Conservation (phyloP, 139 green algal species). For the Coelastrella sp. region DNA sequence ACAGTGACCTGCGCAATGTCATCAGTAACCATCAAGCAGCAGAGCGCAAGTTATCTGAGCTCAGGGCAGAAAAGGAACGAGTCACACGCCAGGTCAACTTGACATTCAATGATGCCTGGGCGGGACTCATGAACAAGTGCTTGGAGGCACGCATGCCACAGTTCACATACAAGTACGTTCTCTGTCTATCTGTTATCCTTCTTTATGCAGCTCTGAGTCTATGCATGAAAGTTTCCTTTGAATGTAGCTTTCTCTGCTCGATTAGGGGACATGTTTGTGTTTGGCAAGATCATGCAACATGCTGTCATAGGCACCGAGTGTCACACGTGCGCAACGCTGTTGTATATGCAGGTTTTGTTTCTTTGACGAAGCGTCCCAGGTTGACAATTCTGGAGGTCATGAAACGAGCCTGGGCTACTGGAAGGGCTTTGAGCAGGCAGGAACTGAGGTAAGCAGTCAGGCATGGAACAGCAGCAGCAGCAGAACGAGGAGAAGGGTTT, state of each 20-base stretch:
- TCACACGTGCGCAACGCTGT: too few species aligned
- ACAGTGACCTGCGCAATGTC: not conserved
- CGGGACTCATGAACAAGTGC: constrained; percentile 66
- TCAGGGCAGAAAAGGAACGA: constrained; percentile 27
- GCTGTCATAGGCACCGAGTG: too few species aligned
- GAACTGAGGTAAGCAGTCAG: constrained; percentile 24
- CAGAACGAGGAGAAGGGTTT: too few species aligned
- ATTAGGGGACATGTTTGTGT: too few species aligned
- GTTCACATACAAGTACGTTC: constrained; percentile 74
- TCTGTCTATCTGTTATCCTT: not conserved
- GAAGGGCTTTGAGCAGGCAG: constrained; percentile 59
- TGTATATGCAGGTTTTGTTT: constrained; percentile 68
- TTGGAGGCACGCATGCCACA: constrained; percentile 71
- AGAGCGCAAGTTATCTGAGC: constrained; percentile 18
- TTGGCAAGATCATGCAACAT: not conserved
- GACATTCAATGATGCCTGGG: constrained; percentile 62
- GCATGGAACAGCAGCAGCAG: too few species aligned
- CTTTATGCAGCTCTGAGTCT: too few species aligned
- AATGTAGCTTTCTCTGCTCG: too few species aligned
- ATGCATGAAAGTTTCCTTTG: too few species aligned
- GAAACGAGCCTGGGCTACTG: constrained; percentile 76
- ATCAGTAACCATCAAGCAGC: not conserved
- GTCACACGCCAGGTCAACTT: constrained; percentile 47
- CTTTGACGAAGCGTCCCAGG: constrained; percentile 77
- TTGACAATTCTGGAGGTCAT: constrained; percentile 61